Evolutionary conservation across 129 eudicot genomes (phyloP), one percentile per base, ranked within the genome.

Genomic region (Chrysanthemum lavandulifolium): DNA sequence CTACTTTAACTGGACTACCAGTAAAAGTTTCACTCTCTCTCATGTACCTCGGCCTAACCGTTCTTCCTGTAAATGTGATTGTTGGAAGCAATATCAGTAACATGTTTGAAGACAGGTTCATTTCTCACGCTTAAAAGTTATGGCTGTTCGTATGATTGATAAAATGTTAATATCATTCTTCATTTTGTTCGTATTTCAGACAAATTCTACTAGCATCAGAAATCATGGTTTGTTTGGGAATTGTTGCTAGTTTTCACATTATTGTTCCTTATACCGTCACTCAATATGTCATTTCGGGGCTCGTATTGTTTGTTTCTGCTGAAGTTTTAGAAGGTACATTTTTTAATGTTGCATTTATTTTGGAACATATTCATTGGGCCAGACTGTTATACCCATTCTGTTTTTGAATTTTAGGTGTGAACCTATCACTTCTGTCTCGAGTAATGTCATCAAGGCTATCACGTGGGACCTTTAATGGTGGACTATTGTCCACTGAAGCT

Each of bases 361-460:
- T 8, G 29, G 57, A 56, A 66, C 51, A 75, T 56, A n/a, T 21
- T 40, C 19, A 3, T 51, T 0, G 5, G 6, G 5, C 5, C 31
- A 10, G 14, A 29, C 61, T 0, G 10, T 21, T 49, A 6, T 67
- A 3, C 58, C 12, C 29, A 7, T 57, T 15, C 14, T 40, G 16
- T 19, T 52, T 63, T 3, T 36, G 47, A 58, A 54, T 70, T 25
- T 18, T 72, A 89, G 98, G 98, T 58, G 98, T 93, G 58, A 93
- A 89, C 65, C 71, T 93, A 77, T 84, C 96, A 9, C 89, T 93
- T 70, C 89, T 93, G 62, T 93, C 98, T 31, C 90, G 95, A 40
- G 98, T 93, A 2, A 93, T 89, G 96, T 93, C 98, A 74, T 93
- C 98, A 10, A 78, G 97, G 78, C 96, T 93, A 56, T 93, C 98